Percentiles rank a stretch among this genome's conserved stretches.
These are phyloP conservation scores for Saraca asoca DNA, from an alignment of 331 rosid genomes.

Conservation along the genomic window DNA sequence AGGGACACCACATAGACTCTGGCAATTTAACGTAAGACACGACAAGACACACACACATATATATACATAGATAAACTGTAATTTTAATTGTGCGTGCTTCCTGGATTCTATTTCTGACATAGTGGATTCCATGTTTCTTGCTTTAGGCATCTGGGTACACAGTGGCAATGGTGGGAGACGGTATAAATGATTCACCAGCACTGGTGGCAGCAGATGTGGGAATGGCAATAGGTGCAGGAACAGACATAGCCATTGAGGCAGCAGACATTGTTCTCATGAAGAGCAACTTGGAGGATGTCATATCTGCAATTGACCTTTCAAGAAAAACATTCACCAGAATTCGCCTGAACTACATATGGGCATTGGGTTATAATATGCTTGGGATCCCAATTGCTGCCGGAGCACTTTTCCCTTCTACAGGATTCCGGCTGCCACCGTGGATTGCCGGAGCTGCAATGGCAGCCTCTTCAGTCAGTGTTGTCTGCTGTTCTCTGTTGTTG, in stretches of 20 bases:
- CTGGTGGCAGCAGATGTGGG: conserved; percentile 90
- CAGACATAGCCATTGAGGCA: conserved; percentile 95
- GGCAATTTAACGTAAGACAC: no score
- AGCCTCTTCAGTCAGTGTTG: conserved; percentile 90
- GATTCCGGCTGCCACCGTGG: conserved; percentile 86
- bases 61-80: no score
- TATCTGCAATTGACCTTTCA: conserved; percentile 82
- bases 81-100: no score
- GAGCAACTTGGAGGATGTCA: conserved; percentile 90
- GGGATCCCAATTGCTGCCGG: conserved; percentile 95
- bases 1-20: no score
- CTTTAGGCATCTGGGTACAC: conserved; percentile 57
- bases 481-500: conserved; percentile 81
- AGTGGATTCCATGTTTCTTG: background rate
- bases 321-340: conserved; percentile 77
- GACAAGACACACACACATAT: no score
- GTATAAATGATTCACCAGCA: conserved; percentile 93
- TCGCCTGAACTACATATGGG: conserved; percentile 82
- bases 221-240: conserved; percentile 97
- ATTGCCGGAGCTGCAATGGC: conserved; percentile 99
- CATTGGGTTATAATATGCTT: conserved; percentile 78
- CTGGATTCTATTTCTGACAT: background rate
- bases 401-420: conserved; percentile 69
- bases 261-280: conserved; percentile 94
- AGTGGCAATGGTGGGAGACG: conserved; percentile 97